Base-by-base conservation (phyloP, 2,329 filamentous ascomycete species). In the Colletotrichum plurivorum region DNA sequence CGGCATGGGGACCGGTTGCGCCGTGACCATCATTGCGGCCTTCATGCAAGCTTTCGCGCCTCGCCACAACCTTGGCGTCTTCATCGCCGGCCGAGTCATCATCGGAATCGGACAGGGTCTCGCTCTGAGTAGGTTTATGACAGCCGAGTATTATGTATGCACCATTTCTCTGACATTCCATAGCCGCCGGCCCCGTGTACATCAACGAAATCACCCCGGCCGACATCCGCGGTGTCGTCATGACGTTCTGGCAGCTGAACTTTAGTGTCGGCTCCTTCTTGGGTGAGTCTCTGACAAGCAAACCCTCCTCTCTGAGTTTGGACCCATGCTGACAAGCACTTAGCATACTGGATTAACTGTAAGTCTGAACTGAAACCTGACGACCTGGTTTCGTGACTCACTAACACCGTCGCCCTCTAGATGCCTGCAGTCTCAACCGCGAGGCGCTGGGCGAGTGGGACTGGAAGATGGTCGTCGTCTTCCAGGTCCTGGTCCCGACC, bases 391-490 rank as follows among this genome's bases (percentile, higher is more conserved):
- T 36, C 31, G 31, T 22, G 13, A 15, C 13, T 6, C 13, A 5
- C 41, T 43, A 6, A 43, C 41, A 43, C 5, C 13, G 1, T 43
- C 9, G 8, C 27, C 27, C 27, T 8, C 31, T 4, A 43, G 41
- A 87, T 72, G 90, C 85, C 12, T 88, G 88, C 76, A 84, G 84
- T 27, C 82, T 88, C 73, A 81, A 91, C 78, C 81, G 82, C 45
- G 73, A 81, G 53, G 80, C 73, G 54, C 84, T 93, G 3, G 90
- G 90, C 48, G 83, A 93, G 72, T 92, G 91, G 91, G 90, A 93
- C 78, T 93, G 91, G 91, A 88, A 87, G 73, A 87, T 92, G 82
- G 89, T 93, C 10, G 88, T 92, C 70, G 88, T 93, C 69, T 93
- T 93, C 83, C 91, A 93, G 79, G 82, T 92, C 54, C 78, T 93